Percentiles rank a stretch among this genome's conserved stretches.
These are phyloP conservation scores for Yarrowia deformans DNA, from an alignment of 805 yeast genomes.

Conservation along the genomic window DNA sequence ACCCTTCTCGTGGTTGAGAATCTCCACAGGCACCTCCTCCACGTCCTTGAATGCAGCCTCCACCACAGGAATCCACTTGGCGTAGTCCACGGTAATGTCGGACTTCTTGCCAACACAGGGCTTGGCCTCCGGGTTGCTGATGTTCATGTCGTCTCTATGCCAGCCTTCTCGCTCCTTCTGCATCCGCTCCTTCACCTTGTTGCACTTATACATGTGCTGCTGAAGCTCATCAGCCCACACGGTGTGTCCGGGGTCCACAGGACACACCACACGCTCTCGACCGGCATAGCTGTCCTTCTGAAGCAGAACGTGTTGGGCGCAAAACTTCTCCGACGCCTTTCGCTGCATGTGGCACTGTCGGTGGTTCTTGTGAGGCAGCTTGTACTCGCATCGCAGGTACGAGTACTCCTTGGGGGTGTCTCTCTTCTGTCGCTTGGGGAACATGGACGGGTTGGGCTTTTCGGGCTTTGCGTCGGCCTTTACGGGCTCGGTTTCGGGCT, in stretches of 20 bases:
- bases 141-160: slow-evolving; percentile 60
- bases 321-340: slow-evolving; percentile 57
- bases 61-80: slow-evolving; percentile 49
- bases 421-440: slow-evolving; percentile 25
- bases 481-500: neutral
- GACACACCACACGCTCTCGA: slow-evolving; percentile 68
- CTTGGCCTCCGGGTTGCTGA: slow-evolving; percentile 40
- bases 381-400: slow-evolving; percentile 43
- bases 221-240: slow-evolving; percentile 67
- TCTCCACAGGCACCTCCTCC: slow-evolving; percentile 40
- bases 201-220: slow-evolving; percentile 67
- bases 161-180: slow-evolving; percentile 55
- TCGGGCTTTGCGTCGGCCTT: neutral
- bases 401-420: slow-evolving; percentile 37
- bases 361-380: slow-evolving; percentile 55
- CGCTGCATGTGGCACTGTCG: slow-evolving; percentile 70
- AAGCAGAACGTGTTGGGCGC: slow-evolving; percentile 66
- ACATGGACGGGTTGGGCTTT: slow-evolving; percentile 20
- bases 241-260: slow-evolving; percentile 76
- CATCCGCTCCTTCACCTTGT: slow-evolving; percentile 48
- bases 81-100: slow-evolving; percentile 41
- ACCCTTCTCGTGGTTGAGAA: slow-evolving; percentile 48
- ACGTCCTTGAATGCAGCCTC: slow-evolving; percentile 37
- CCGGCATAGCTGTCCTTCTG: slow-evolving; percentile 45
- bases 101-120: slow-evolving; percentile 14